Conservation (phyloP, 768 basidiomycete species). For the Inosperma sp. region DNA sequence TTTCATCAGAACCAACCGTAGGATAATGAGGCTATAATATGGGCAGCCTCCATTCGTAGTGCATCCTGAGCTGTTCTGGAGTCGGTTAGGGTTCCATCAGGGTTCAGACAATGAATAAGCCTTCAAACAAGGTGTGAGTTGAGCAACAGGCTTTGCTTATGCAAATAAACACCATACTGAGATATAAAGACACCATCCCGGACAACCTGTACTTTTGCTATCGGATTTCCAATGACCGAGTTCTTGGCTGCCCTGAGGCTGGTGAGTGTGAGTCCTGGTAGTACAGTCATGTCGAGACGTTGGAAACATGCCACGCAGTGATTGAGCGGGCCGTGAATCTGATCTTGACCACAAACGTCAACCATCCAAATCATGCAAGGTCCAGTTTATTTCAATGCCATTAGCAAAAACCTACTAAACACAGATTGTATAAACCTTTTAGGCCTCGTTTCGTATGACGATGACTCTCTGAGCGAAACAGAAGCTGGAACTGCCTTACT, state of each 20-base stretch:
- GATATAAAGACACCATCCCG: slow-evolving; percentile 53
- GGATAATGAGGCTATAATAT: slow-evolving; percentile 68
- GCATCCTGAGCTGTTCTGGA: slow-evolving; percentile 39
- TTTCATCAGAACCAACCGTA: slow-evolving; percentile 42
- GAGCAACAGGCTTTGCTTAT: slow-evolving; percentile 8
- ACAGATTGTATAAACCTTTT: no score
- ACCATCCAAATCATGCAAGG: not conserved
- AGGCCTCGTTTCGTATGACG: slow-evolving; percentile 64
- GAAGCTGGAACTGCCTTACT: slow-evolving; percentile 39
- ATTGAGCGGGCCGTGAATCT: not conserved
- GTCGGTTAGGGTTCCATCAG: slow-evolving; percentile 13
- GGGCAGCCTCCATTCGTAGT: slow-evolving; percentile 67
- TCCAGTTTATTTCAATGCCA: not conserved
- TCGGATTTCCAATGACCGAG: slow-evolving; percentile 73
- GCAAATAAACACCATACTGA: slow-evolving; percentile 36
- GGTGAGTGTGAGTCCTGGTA: slow-evolving; percentile 23
- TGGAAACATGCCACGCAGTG: not conserved
- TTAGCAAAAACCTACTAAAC: no score
- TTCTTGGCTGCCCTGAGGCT: slow-evolving; percentile 70
- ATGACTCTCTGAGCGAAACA: slow-evolving; percentile 57
- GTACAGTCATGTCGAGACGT: slow-evolving; percentile 22
- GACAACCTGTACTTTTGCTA: slow-evolving; percentile 58
- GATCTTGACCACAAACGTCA: not conserved
- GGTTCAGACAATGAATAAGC: slow-evolving; percentile 57
- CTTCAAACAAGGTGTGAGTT: slow-evolving; percentile 30